Base-by-base conservation (phyloP, 169 alveolate genomes). In the Plasmodium inui region DNA sequence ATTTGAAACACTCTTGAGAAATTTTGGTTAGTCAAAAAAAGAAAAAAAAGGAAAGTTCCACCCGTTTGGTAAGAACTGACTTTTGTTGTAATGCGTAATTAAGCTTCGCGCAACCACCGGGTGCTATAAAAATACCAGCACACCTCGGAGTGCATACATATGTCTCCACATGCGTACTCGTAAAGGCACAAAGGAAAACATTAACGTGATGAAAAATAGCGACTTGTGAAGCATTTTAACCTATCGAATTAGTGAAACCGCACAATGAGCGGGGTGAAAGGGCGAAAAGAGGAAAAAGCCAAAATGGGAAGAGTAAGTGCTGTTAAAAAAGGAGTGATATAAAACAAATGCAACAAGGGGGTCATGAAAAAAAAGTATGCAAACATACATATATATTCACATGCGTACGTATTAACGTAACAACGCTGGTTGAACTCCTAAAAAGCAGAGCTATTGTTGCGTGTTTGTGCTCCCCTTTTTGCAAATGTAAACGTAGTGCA, bases 401-500 rank as follows among this genome's bases (percentile, higher is more conserved):
- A 61, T 61, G 74, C 14, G 30, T 61, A 61, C 34, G 32, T 8
- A n/a, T 22, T 61, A 61, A 61, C 74, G 26, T 19, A 61, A 76
- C 32, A 37, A 30, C 26, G 26, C 67, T 76, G 55, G 17, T 71
- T 26, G 57, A 5, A 74, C 34, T 39, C 1, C 22, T 32, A 73
- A 46, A 46, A 61, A 61, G 37, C 14, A 46, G 57, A 41, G 53
- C 22, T 84, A 84, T 72, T 72, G n/a, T 88, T 88, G 22, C 32
- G 86, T 76, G 30, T 8, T 28, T 76, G 46, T 55, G 82, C 71
- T 61, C 39, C 82, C 83, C 72, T 88, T 88, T 71, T 50, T 88
- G 82, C 94, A 88, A 88, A 88, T 88, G 12, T 88, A 88, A 57
- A 88, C 70, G 44, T 88, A 88, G 88, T 88, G 94, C 71, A 88